Evolutionary conservation across 2,329 filamentous ascomycete species (phyloP), one percentile per base, ranked within the genome.

Genomic region (Apiospora koreana): DNA sequence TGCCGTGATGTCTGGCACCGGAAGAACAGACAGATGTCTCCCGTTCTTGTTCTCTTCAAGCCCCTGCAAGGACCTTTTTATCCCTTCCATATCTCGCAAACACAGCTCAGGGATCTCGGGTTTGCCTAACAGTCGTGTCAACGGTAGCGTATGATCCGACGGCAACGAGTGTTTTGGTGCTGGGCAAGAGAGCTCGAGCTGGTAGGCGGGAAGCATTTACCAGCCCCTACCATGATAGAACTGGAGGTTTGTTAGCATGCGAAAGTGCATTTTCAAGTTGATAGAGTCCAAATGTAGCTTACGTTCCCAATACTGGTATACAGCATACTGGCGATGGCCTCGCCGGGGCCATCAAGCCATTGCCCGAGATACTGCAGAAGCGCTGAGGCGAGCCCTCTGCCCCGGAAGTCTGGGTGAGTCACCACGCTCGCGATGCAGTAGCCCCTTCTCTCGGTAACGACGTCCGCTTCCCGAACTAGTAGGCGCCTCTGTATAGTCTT

Each of bases 341-440:
- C 38, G 21, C 64, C 64, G 1, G 64, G 64, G 5, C 64, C 64
- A 25, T 66, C 64, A 35, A 66, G 35, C 64, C 64, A 66, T 8
- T 25, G 38, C n/a, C 14, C 64, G 25, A 66, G 38, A 25, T n/a
- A n/a, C 42, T 66, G 9, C 10, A 66, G 42, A 31, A 66, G 64
- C 38, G 18, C 42, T 16, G 38, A 42, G 35, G 64, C 64, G 16
- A 66, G 64, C 12, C 38, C 64, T 10, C 64, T 25, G 14, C 64
- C 38, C 23, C 64, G 38, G 4, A 25, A 66, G 23, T 43, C 38
- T 8, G 64, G 38, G 16, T 66, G 64, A 25, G 64, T 43, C 38
- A 45, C 64, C 64, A 66, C 38, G n/a, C 12, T 66, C 6, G 28
- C 38, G 64, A 66, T 45, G 64, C 64, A 66, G 21, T 43, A 66